A percentile compares a stretch with the other conserved stretches of the same genome.
Evolutionary conservation across 2,329 filamentous ascomycete genomes (phyloP).

Genomic region (Leptoxyphium fumago): DNA sequence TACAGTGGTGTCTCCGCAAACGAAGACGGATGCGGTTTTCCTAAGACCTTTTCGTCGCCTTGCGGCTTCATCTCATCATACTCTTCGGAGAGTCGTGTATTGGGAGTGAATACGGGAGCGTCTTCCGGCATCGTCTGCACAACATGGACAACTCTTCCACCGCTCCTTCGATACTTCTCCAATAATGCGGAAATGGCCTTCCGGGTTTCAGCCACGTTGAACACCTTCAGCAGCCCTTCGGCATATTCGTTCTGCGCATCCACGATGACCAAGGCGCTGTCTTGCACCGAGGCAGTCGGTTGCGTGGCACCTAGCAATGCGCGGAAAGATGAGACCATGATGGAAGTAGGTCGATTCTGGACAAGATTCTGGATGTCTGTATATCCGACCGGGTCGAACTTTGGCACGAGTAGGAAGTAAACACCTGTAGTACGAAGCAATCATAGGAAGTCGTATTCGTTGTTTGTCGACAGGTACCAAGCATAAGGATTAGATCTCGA

Average conservation of each 20-base stretch:
- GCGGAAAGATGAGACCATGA: conserved; percentile 30
- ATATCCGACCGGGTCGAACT: no score
- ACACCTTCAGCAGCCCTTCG: conserved; percentile 41
- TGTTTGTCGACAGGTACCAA: no score
- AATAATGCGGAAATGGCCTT: conserved; percentile 43
- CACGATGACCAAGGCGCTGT: conserved; percentile 51
- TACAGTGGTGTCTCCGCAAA: conserved; percentile 49
- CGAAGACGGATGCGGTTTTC: conserved; percentile 43
- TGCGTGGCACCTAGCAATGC: conserved; percentile 38
- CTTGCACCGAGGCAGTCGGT: conserved; percentile 40
- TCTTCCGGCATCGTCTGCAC: conserved; percentile 44
- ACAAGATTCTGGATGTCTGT: conserved; percentile 34
- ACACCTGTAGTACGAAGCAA: no score
- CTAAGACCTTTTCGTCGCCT: conserved; percentile 41
- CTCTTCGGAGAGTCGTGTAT: conserved; percentile 43
- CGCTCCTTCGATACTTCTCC: conserved; percentile 42
- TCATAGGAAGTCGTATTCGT: no score
- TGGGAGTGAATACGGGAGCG: conserved; percentile 51
- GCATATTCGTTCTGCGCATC: conserved; percentile 59
- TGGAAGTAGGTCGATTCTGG: no score
- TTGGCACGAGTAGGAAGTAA: no score
- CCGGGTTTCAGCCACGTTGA: conserved; percentile 38
- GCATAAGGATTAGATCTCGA: no score
- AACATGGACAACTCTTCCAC: conserved; percentile 45
- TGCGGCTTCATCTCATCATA: conserved; percentile 44